These are phyloP conservation scores for Asterionellopsis glacialis DNA, from an alignment of 108 stramenopile species.

Conservation along the genomic window DNA sequence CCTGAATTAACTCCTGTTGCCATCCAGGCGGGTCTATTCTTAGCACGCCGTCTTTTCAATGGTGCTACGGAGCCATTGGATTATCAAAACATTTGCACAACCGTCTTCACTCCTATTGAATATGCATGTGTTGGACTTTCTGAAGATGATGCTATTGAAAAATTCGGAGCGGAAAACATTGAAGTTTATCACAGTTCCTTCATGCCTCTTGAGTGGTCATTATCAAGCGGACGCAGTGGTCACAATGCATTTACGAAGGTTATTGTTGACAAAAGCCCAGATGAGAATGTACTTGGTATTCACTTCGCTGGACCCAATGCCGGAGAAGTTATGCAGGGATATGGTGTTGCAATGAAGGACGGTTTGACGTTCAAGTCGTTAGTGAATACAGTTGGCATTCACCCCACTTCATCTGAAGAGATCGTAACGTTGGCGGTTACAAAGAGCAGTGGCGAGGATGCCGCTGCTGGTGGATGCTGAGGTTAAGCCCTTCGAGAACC, in stretches of 20 bases:
- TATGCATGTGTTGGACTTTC: constrained; percentile 92
- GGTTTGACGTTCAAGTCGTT: constrained; percentile 82
- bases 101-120: constrained; percentile 97
- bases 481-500: constrained; percentile 93
- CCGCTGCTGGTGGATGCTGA: constrained; percentile 95
- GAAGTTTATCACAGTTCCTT: constrained; percentile 94
- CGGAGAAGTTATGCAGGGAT: constrained; percentile 97
- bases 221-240: constrained; percentile 57
- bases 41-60: constrained; percentile 92
- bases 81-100: constrained; percentile 90
- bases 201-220: constrained; percentile 92
- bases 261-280: constrained; percentile 66
- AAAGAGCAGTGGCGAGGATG: constrained; percentile 87
- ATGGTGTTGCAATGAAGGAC: constrained; percentile 87
- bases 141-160: constrained; percentile 89
- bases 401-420: constrained; percentile 94
- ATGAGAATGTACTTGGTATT: constrained; percentile 87
- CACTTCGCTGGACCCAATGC: constrained; percentile 97
- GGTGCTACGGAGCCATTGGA: constrained; percentile 85
- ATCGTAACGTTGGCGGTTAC: constrained; percentile 81
- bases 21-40: constrained; percentile 87
- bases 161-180: constrained; percentile 75
- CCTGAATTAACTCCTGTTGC: constrained; percentile 98
- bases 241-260: constrained; percentile 87
- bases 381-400: constrained; percentile 93